A percentile compares a stretch with the other conserved stretches of the same genome.
These are phyloP conservation scores for Cyclocybe cylindracea DNA, from an alignment of 768 basidiomycete genomes.

Conservation along the genomic window DNA sequence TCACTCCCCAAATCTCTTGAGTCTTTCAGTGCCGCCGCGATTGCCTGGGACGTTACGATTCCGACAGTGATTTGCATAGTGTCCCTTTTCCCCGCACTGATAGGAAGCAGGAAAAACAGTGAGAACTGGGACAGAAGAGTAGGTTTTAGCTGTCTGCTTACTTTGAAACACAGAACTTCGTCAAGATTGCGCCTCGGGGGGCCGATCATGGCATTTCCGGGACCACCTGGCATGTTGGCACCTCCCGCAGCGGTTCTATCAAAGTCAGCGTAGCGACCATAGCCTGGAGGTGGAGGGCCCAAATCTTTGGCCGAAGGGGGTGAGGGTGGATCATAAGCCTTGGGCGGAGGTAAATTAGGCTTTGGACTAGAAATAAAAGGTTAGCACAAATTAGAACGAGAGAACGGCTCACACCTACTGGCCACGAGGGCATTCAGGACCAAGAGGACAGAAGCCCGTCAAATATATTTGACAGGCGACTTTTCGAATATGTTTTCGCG, in stretches of 20 bases:
- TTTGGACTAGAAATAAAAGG: conserved; percentile 62
- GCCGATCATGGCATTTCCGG: conserved; percentile 24
- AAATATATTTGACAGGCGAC: conserved; percentile 91
- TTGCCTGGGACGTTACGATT: conserved; percentile 92
- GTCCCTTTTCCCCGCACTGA: conserved; percentile 89
- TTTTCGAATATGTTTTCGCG: conserved; percentile 89
- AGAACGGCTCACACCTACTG: conserved; percentile 61
- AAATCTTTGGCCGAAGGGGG: conserved; percentile 77
- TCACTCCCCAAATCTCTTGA: conserved; percentile 42
- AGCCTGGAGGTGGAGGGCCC: conserved; percentile 91
- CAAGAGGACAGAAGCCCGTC: conserved; percentile 91
- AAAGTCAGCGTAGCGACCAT: conserved; percentile 80
- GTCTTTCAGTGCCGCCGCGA: conserved; percentile 75
- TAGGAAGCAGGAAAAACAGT: conserved; percentile 6
- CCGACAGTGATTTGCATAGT: conserved; percentile 93
- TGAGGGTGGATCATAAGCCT: conserved; percentile 77
- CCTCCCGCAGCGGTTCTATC: conserved; percentile 52
- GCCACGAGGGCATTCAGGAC: conserved; percentile 83
- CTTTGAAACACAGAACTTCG: conserved; percentile 88
- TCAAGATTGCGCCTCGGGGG: conserved; percentile 72
- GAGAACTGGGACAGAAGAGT: neutral
- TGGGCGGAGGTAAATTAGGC: conserved; percentile 65
- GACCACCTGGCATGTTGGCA: conserved; percentile 23
- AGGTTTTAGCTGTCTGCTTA: conserved; percentile 26
- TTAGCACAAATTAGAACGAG: conserved; percentile 11